phyloP scores from a whole-genome alignment of 2,329 filamentous ascomycete species.

The Helotiales sp. region DNA sequence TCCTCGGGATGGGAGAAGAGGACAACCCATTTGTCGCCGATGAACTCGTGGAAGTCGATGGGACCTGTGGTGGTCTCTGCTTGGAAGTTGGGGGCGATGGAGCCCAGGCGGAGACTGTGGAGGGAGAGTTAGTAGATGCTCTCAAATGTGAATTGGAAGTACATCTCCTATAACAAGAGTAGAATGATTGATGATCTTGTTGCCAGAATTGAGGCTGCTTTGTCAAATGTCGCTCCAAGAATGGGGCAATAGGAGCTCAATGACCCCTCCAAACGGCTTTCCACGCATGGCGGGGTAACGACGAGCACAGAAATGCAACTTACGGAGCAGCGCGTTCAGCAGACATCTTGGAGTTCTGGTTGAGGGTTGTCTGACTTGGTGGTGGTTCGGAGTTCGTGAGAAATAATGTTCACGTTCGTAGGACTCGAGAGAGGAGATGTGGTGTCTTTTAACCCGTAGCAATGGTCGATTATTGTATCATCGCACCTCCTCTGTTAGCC shows the following conservation, averaged over 20 bases:
- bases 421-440: too few species aligned
- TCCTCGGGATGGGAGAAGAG: slow-evolving; percentile 87
- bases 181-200: not conserved
- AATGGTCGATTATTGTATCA: not conserved
- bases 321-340: slow-evolving; percentile 2
- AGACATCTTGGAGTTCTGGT: not conserved
- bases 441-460: not conserved
- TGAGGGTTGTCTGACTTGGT: not conserved
- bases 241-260: not conserved
- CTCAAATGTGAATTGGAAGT: not conserved
- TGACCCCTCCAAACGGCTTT: not conserved
- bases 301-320: not conserved
- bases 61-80: slow-evolving; percentile 76
- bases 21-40: slow-evolving; percentile 77
- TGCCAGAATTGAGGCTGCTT: not conserved
- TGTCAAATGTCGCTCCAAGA: not conserved
- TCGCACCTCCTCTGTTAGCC: not conserved
- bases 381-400: not conserved
- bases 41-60: slow-evolving; percentile 82
- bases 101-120: slow-evolving; percentile 62
- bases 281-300: not conserved
- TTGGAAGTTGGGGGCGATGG: slow-evolving; percentile 76
- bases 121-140: not conserved
- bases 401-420: too few species aligned
- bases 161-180: too few species aligned